Percentiles rank a stretch among this genome's conserved stretches.
Evolutionary conservation across 2,329 filamentous ascomycete species (phyloP).

Genomic region (Polytolypa hystricis): DNA sequence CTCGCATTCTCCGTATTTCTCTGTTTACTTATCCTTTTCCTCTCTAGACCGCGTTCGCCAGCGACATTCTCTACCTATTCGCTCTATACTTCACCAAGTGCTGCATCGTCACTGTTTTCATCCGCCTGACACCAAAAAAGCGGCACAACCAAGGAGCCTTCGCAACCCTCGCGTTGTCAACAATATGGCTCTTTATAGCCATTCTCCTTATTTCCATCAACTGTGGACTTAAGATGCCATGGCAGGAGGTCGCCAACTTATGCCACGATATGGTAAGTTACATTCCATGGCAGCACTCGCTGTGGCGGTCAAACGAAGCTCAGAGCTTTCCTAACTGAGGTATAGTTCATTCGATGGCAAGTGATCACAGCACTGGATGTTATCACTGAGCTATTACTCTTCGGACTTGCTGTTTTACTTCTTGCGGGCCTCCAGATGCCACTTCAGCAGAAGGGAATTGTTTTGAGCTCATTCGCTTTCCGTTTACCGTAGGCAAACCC

Average conservation of each 20-base stretch:
- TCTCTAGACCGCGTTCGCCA: conserved; percentile 23
- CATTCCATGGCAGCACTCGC: background rate
- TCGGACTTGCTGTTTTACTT: conserved; percentile 20
- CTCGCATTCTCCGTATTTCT: background rate
- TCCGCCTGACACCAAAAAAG: conserved; percentile 35
- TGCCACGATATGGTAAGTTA: conserved; percentile 5
- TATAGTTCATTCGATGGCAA: conserved; percentile 23
- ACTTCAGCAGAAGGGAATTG: conserved; percentile 21
- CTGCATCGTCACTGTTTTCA: conserved; percentile 32
- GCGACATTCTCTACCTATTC: conserved; percentile 35
- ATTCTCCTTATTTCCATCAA: conserved; percentile 31
- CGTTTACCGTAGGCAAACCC: conserved; percentile 25
- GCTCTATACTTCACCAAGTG: conserved; percentile 34
- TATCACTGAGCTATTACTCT: conserved; percentile 25
- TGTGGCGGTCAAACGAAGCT: background rate
- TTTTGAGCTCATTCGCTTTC: conserved; percentile 24
- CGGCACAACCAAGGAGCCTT: conserved; percentile 28
- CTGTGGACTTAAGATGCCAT: conserved; percentile 30
- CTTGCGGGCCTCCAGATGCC: conserved; percentile 24
- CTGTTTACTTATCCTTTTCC: background rate
- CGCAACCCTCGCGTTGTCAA: conserved; percentile 25
- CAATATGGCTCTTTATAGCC: conserved; percentile 29
- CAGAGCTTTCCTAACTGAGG: background rate
- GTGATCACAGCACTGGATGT: conserved; percentile 26
- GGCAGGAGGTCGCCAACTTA: conserved; percentile 16